These are phyloP conservation scores for Leishmania turanica DNA, from an alignment of 208 protist genomes.

Conservation along the genomic window DNA sequence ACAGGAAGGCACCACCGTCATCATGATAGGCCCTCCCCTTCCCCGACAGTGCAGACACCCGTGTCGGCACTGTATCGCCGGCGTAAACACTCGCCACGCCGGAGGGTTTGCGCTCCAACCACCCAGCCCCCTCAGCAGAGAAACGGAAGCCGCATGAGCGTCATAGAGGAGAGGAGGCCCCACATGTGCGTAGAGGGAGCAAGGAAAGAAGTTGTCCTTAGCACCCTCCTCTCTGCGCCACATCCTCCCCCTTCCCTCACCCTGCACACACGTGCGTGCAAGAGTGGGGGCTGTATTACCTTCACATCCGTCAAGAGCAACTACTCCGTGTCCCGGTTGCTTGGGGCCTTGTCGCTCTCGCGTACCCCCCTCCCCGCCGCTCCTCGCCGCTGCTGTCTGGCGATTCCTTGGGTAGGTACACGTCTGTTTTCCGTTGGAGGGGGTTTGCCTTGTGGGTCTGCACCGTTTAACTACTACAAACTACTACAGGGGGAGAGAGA, in stretches of 20 bases:
- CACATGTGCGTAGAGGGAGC: background rate
- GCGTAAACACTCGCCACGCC: background rate
- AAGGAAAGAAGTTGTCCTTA: background rate
- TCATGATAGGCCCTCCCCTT: background rate
- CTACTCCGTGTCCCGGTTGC: background rate
- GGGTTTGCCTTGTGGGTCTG: background rate
- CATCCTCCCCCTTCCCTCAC: background rate
- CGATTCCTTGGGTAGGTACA: no score
- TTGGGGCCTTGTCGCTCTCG: background rate
- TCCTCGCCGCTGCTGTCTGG: background rate
- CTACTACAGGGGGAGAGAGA: conserved; percentile 12
- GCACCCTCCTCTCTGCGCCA: background rate
- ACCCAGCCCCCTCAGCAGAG: background rate
- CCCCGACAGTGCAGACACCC: background rate
- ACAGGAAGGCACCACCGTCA: background rate
- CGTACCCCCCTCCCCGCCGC: background rate
- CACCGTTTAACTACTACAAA: background rate
- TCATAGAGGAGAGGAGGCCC: background rate
- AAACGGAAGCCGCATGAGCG: background rate
- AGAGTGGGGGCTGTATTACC: background rate
- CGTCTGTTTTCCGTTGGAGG: background rate
- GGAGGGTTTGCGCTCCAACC: background rate
- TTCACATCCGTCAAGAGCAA: background rate
- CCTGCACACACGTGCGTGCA: background rate
- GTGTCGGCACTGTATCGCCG: background rate